phyloP scores from a whole-genome alignment of 805 yeast species.

The Suhomyces vadensis region DNA sequence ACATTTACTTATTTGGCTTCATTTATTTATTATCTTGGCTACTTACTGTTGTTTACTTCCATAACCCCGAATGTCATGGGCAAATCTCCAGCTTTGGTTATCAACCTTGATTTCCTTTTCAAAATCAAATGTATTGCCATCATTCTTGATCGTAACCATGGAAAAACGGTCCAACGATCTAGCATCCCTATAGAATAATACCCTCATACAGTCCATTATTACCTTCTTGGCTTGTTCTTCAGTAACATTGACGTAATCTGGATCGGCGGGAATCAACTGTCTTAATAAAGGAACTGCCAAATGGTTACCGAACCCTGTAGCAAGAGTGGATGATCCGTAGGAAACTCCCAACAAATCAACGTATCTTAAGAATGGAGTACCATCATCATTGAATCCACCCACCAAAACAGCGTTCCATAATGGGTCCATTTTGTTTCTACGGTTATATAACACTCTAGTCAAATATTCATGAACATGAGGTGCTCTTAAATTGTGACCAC shows the following conservation, averaged over 20 bases:
- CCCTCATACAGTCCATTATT: constrained; percentile 88
- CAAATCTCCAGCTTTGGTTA: constrained; percentile 87
- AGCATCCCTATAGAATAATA: constrained; percentile 93
- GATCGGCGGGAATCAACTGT: constrained; percentile 76
- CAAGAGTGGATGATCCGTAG: constrained; percentile 82
- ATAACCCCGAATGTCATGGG: constrained; percentile 84
- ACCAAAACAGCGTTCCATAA: constrained; percentile 93
- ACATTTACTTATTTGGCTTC: neutral
- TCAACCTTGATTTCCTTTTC: constrained; percentile 69
- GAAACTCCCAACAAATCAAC: constrained; percentile 92
- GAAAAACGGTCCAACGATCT: constrained; percentile 86
- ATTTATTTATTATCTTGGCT: constrained; percentile 3
- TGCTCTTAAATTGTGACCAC: constrained; percentile 64
- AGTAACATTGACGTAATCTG: constrained; percentile 65
- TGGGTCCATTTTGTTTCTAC: constrained; percentile 94
- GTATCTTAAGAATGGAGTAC: constrained; percentile 70
- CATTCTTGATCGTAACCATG: constrained; percentile 63
- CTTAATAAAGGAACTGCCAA: constrained; percentile 91
- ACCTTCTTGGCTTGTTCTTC: constrained; percentile 76
- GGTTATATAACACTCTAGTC: constrained; percentile 76
- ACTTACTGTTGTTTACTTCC: constrained; percentile 67
- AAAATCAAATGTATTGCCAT: constrained; percentile 51
- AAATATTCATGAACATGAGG: constrained; percentile 85
- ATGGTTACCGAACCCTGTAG: constrained; percentile 96
- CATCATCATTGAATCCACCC: constrained; percentile 77